These are phyloP conservation scores for Antitrichia curtipendula DNA, from an alignment of 225 moss, liverwort and hornwort genomes.

Conservation along the genomic window DNA sequence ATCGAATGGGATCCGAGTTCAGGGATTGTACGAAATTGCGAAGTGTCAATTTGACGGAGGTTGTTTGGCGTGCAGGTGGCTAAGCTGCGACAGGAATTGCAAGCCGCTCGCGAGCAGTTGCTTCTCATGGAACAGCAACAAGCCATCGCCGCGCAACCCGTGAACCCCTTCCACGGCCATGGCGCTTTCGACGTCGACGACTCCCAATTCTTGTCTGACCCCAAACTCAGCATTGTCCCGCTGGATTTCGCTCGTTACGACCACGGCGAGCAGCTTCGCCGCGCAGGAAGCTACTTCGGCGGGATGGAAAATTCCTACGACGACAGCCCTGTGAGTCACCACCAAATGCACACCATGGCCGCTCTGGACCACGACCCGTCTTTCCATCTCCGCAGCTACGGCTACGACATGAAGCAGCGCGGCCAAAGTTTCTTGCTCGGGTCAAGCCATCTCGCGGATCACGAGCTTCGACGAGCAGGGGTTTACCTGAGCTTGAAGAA, in stretches of 20 bases:
- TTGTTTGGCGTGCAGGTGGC: neutral
- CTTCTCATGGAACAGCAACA: slow-evolving; percentile 26
- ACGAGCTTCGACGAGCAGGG: slow-evolving; percentile 27
- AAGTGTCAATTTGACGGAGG: neutral
- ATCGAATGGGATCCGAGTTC: neutral
- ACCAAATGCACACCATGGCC: slow-evolving; percentile 37
- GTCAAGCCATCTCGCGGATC: slow-evolving; percentile 2
- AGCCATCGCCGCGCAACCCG: neutral
- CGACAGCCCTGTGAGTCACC: slow-evolving; percentile 40
- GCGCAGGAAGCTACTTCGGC: slow-evolving; percentile 13
- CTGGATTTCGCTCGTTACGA: slow-evolving; percentile 16
- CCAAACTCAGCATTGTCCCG: slow-evolving; percentile 1
- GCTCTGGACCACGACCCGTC: slow-evolving; percentile 22
- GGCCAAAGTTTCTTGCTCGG: neutral
- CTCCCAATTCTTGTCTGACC: slow-evolving; percentile 6
- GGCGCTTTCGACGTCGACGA: slow-evolving; percentile 10
- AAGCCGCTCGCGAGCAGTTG: slow-evolving; percentile 20
- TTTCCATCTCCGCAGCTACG: slow-evolving; percentile 6
- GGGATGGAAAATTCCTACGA: slow-evolving; percentile 7
- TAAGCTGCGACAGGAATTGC: slow-evolving; percentile 21
- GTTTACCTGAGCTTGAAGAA: slow-evolving; percentile 31
- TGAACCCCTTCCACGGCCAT: neutral
- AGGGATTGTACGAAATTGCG: neutral
- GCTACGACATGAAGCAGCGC: neutral
- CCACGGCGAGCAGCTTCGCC: slow-evolving; percentile 14